Conservation (phyloP, 73 alveolate genomes). For the Blepharisma stoltei region DNA sequence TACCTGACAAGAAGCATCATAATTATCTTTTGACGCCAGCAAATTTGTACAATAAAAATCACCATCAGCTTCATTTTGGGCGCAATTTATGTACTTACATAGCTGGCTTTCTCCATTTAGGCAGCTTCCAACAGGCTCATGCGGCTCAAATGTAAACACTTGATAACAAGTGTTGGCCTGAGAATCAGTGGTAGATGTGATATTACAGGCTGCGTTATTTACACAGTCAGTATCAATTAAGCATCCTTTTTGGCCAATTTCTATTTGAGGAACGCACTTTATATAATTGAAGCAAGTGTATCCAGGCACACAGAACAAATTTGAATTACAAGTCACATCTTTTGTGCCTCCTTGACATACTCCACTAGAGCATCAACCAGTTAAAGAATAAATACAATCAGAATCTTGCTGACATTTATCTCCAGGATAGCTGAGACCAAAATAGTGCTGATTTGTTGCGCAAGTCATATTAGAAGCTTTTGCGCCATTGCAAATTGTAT, state of each 20-base stretch:
- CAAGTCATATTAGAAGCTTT: too few species aligned
- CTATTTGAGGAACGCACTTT: neutral
- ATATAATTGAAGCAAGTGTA: neutral
- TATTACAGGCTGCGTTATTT: neutral
- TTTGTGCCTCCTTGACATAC: neutral
- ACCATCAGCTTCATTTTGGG: too few species aligned
- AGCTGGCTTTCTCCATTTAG: too few species aligned
- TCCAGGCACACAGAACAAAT: neutral
- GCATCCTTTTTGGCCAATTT: constrained; percentile 16
- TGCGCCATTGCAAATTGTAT: too few species aligned
- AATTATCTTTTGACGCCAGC: too few species aligned
- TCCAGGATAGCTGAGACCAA: neutral
- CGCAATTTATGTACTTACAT: too few species aligned
- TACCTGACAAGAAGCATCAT: too few species aligned
- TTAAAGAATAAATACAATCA: neutral
- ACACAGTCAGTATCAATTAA: neutral
- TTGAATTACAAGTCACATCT: neutral
- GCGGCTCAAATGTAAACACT: neutral
- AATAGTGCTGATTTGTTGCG: too few species aligned
- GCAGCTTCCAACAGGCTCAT: too few species aligned
- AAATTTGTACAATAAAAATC: too few species aligned
- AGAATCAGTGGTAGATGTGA: neutral
- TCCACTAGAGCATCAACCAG: neutral
- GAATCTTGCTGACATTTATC: neutral
- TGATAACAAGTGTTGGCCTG: neutral